Evolutionary conservation across 1,284 basidiomycete genomes (phyloP), one percentile per base, ranked within the genome.

Genomic region (Lentinus polychrous): DNA sequence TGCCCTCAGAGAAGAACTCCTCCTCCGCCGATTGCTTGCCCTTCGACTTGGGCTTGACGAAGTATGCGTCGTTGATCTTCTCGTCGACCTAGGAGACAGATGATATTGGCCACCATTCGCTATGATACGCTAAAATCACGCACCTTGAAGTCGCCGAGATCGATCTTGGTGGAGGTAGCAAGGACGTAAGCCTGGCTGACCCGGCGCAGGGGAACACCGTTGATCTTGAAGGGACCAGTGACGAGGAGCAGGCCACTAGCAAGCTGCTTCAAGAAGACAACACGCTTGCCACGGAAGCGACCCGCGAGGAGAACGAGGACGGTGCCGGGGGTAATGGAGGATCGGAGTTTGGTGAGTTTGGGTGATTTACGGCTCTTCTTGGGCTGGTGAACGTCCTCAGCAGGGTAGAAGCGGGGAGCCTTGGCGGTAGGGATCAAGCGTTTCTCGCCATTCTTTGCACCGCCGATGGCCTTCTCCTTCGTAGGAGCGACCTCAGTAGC

Each of bases 171-270:
- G 55, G 94, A 94, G 55, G 96, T 99, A 55, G 95, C 93, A 65
- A 99, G 98, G 55, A 96, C 94, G 71, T 99, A 99, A 51, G 96
- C 94, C 79, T 98, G 95, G 79, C 95, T 96, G 56, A 99, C 94
- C 69, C 96, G 84, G 69, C 95, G 84, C 67, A 99, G 79, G 61
- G 96, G 96, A 40, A 99, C 96, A 71, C 96, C 96, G 74, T 99
- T 99, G 69, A 99, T 67, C 83, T 95, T 97, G 85, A 85, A 98
- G 50, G 96, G 96, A 53, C 96, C 96, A 45, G 94, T 95, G 63
- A 99, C 93, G 70, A 99, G 80, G 62, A 99, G 74, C 61, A 99
- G 74, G 55, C 95, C 95, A 57, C 89, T 92, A 61, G 82, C 81
- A 68, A 99, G 76, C 78, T 96, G 94, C 83, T 97, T 97, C 73